phyloP scores from a whole-genome alignment of 495 filamentous ascomycete genomes.

The Penicillium manginii region DNA sequence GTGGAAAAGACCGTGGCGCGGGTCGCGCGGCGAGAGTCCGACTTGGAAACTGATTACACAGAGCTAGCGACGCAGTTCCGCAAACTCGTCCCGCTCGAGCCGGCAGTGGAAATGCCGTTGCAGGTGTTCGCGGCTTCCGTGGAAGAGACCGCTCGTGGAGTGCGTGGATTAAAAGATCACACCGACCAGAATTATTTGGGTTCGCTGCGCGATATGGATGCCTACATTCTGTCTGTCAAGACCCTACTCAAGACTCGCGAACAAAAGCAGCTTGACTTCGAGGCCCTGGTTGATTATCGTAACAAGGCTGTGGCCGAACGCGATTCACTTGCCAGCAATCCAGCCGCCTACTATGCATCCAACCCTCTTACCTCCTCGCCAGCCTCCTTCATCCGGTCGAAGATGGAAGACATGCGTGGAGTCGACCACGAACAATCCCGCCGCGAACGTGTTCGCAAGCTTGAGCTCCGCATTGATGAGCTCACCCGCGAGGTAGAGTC shows the following conservation, averaged over 20 bases:
- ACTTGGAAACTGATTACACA: constrained; percentile 85
- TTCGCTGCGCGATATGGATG: constrained; percentile 88
- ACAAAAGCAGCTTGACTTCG: constrained; percentile 97
- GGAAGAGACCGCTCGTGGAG: constrained; percentile 75
- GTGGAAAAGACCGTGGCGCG: constrained; percentile 92
- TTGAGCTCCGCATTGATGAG: constrained; percentile 89
- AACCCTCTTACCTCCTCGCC: constrained; percentile 66
- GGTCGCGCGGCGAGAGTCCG: constrained; percentile 83
- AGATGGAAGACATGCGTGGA: constrained; percentile 95
- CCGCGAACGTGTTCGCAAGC: constrained; percentile 81
- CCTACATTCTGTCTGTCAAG: constrained; percentile 84
- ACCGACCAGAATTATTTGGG: constrained; percentile 96
- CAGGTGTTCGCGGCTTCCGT: constrained; percentile 84
- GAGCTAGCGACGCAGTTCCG: constrained; percentile 93
- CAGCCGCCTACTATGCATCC: constrained; percentile 61
- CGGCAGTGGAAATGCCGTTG: constrained; percentile 78
- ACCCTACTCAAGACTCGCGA: constrained; percentile 89
- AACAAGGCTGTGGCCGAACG: constrained; percentile 87
- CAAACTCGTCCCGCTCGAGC: constrained; percentile 87
- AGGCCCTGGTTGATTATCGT: constrained; percentile 93
- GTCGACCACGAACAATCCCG: constrained; percentile 94
- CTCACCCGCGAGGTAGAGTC: constrained; percentile 85
- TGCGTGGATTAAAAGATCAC: constrained; percentile 79
- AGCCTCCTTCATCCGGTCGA: constrained; percentile 87
- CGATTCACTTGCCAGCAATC: constrained; percentile 71